phyloP scores from a whole-genome alignment of 768 basidiomycete species.

The Lactarius psammicola region DNA sequence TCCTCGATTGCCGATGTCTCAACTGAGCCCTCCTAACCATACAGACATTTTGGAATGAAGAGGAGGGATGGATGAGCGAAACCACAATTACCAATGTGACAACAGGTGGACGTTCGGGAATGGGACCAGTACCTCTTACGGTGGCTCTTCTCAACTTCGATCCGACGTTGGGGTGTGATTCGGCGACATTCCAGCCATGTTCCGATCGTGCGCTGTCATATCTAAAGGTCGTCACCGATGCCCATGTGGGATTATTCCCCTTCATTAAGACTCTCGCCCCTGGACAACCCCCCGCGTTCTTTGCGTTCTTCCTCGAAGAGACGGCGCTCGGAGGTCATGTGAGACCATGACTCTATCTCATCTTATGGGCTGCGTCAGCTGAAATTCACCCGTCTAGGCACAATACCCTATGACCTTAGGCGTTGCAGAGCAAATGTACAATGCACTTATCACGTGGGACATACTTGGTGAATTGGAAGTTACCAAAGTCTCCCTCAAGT shows the following conservation, averaged over 20 bases:
- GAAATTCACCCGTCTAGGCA: slow-evolving; percentile 3
- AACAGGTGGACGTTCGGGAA: slow-evolving; percentile 17
- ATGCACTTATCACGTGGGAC: slow-evolving; percentile 17
- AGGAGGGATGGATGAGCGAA: slow-evolving; percentile 22
- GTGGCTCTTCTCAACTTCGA: slow-evolving; percentile 15
- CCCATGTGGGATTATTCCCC: slow-evolving; percentile 11
- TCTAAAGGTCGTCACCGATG: slow-evolving; percentile 16
- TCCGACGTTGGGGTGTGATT: slow-evolving; percentile 20
- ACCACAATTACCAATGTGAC: slow-evolving; percentile 19
- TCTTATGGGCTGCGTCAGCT: neutral
- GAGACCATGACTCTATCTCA: neutral
- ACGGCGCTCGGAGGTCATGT: slow-evolving; percentile 16
- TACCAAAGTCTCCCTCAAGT: slow-evolving; percentile 16
- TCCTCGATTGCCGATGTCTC: neutral
- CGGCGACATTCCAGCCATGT: slow-evolving; percentile 20
- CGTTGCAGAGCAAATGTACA: slow-evolving; percentile 13
- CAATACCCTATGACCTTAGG: slow-evolving; percentile 15
- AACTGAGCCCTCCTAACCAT: neutral
- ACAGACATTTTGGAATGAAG: slow-evolving; percentile 24
- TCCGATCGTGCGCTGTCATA: slow-evolving; percentile 23
- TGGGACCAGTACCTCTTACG: neutral
- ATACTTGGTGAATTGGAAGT: slow-evolving; percentile 12
- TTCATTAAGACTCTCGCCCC: neutral
- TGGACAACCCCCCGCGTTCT: neutral
- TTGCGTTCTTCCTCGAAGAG: slow-evolving; percentile 17